Percentiles rank a stretch among this genome's conserved stretches.
These are phyloP conservation scores for Wickerhamiella musiphila DNA, from an alignment of 805 yeast genomes.

Conservation along the genomic window DNA sequence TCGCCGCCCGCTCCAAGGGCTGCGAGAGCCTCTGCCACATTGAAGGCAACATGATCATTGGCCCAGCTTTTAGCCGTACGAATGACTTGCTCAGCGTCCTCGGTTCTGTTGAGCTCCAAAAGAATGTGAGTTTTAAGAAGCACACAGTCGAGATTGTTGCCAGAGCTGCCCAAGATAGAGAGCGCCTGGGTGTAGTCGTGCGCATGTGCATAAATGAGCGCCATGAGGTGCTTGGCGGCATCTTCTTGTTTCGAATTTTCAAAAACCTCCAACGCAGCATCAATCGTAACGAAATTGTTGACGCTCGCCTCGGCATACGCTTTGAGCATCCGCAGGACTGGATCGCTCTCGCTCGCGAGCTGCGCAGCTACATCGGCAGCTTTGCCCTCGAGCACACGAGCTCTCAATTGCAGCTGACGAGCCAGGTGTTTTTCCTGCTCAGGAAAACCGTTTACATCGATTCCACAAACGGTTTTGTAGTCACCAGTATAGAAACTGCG, in stretches of 20 bases:
- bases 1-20: conserved; percentile 28
- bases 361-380: conserved; percentile 18
- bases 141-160: conserved; percentile 24
- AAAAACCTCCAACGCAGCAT: conserved; percentile 13
- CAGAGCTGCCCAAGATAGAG: conserved; percentile 23
- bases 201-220: conserved; percentile 26
- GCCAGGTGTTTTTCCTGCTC: conserved; percentile 17
- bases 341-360: conserved; percentile 12
- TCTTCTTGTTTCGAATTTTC: conserved; percentile 12
- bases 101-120: conserved; percentile 27
- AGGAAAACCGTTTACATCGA: conserved; percentile 15
- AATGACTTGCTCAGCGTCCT: conserved; percentile 31
- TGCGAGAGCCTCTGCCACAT: conserved; percentile 63
- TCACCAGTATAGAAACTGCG: conserved; percentile 27
- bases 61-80: conserved; percentile 31
- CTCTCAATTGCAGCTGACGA: conserved; percentile 21
- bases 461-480: conserved; percentile 19
- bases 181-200: conserved; percentile 30
- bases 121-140: conserved; percentile 23
- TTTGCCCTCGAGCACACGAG: conserved; percentile 22
- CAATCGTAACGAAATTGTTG: conserved; percentile 1
- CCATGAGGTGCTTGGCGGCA: conserved; percentile 25
- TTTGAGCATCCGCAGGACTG: conserved; percentile 14
- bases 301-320: conserved; percentile 16
- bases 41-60: conserved; percentile 59